A percentile compares a stretch with the other conserved stretches of the same genome.
Conservation (phyloP, 1,284 basidiomycete species). For the Papiliotrema nemorosa region DNA sequence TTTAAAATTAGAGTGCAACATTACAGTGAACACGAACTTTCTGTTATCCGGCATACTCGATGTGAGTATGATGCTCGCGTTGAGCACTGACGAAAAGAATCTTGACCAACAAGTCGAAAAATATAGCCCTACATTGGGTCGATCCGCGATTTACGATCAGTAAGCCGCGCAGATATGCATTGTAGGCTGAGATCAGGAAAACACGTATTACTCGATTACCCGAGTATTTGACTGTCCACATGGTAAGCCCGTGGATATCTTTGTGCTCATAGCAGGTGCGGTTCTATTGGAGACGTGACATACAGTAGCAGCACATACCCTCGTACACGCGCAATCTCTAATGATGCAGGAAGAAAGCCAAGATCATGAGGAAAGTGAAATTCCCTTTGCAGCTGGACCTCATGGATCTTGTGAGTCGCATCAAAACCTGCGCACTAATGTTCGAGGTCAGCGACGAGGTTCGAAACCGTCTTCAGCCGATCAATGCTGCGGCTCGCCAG, state of each 20-base stretch:
- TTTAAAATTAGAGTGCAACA: slow-evolving; percentile 91
- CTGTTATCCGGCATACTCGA: slow-evolving; percentile 83
- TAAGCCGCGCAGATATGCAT: slow-evolving; percentile 9
- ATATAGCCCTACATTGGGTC: slow-evolving; percentile 69
- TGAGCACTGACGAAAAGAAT: slow-evolving; percentile 54
- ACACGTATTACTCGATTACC: slow-evolving; percentile 82
- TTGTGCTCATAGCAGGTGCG: slow-evolving; percentile 69
- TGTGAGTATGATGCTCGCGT: slow-evolving; percentile 52
- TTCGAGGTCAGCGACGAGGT: slow-evolving; percentile 65
- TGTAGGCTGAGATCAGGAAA: slow-evolving; percentile 39
- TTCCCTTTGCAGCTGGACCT: slow-evolving; percentile 79
- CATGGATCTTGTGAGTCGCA: slow-evolving; percentile 59
- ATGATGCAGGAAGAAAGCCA: slow-evolving; percentile 65
- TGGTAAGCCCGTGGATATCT: slow-evolving; percentile 17
- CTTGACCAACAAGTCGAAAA: slow-evolving; percentile 85
- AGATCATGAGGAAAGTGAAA: slow-evolving; percentile 95
- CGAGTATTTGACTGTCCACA: slow-evolving; percentile 50
- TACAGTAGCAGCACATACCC: slow-evolving; percentile 49
- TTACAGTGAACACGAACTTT: slow-evolving; percentile 78
- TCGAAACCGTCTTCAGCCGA: slow-evolving; percentile 65
- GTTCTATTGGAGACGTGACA: slow-evolving; percentile 92
- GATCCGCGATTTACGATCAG: slow-evolving; percentile 80
- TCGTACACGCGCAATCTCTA: neutral
- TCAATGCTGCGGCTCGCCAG: slow-evolving; percentile 68
- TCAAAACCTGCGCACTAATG: neutral